Evolutionary conservation across 2,329 filamentous ascomycete species (phyloP), one percentile per base, ranked within the genome.

Genomic region (Daldinia sp.): DNA sequence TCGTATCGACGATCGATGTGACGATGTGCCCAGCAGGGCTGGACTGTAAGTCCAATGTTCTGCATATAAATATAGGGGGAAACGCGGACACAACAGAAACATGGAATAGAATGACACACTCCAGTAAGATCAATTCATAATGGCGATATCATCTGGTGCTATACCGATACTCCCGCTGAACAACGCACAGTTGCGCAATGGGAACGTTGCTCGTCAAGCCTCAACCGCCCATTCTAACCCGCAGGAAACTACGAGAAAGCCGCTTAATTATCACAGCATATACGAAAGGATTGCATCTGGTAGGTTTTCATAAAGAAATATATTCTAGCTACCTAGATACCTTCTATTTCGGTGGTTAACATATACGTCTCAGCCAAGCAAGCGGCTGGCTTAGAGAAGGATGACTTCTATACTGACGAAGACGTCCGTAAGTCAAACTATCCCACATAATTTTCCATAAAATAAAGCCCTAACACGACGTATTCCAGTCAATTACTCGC

Each of bases 321-420:
- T 1, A 57, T 9, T 2, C 4, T 15, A 1, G 1, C 12, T 20
- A 35, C 2, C 12, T 37, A 4, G 4, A 2, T 10, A 18, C 18
- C 13, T 7, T 35, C 6, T 35, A 44, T 33, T 50, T 4, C 15
- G 2, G 18, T 6, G 18, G 26, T 55, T 71, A 61, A 69, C 35
- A 41, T 15, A 12, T 53, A 28, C n/a, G 20, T 30, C 46, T n/a
- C 51, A 72, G 69, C 64, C 10, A 69, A 54, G 37, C 53, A 35
- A 41, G 35, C 33, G n/a, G 53, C 57, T 15, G 61, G 63, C 33
- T 23, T 15, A 10, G 20, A 33, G 26, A 23, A n/a, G 23, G 63
- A 68, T 13, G 53, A 58, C 6, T 71, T 72, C 58, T 72, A 67
- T 26, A 67, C 66, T 1, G 70, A 72, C 13, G 59, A 68, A 41